Percentiles rank a stretch among this genome's conserved stretches.
Evolutionary conservation across 495 filamentous ascomycete species (phyloP).

Genomic region (Neurospora sp.): DNA sequence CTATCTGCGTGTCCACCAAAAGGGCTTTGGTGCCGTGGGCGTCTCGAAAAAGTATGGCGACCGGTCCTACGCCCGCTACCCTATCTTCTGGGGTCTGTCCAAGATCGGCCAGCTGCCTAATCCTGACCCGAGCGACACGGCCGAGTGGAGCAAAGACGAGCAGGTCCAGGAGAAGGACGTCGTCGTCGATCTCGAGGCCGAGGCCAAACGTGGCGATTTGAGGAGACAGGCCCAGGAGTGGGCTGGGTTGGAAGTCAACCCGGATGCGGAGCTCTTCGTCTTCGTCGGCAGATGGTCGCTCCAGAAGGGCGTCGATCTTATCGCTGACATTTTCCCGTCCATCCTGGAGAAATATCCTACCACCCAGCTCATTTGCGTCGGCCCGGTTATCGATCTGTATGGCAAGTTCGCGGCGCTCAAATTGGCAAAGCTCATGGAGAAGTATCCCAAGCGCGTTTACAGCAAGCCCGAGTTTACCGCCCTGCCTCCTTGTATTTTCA

Average conservation of each 20-base stretch:
- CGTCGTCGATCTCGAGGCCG: slow-evolving; percentile 44
- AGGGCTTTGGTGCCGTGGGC: slow-evolving; percentile 63
- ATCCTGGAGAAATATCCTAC: slow-evolving; percentile 52
- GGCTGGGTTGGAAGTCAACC: slow-evolving; percentile 53
- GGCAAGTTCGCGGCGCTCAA: slow-evolving; percentile 67
- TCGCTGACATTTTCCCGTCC: slow-evolving; percentile 61
- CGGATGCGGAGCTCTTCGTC: slow-evolving; percentile 60
- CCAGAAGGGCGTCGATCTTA: slow-evolving; percentile 70
- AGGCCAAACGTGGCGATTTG: slow-evolving; percentile 42
- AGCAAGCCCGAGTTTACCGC: slow-evolving; percentile 65
- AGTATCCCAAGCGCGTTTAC: slow-evolving; percentile 60
- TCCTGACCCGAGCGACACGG: slow-evolving; percentile 63
- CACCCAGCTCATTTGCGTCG: slow-evolving; percentile 58
- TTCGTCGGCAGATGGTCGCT: slow-evolving; percentile 70
- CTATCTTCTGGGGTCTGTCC: slow-evolving; percentile 65
- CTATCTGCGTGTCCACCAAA: slow-evolving; percentile 60
- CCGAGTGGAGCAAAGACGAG: slow-evolving; percentile 46
- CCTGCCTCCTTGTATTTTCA: slow-evolving; percentile 61
- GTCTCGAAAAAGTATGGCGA: slow-evolving; percentile 68
- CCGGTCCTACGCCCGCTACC: slow-evolving; percentile 61
- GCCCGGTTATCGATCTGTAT: slow-evolving; percentile 65
- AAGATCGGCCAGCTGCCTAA: slow-evolving; percentile 63
- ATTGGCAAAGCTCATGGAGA: slow-evolving; percentile 54
- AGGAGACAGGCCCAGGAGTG: slow-evolving; percentile 63
- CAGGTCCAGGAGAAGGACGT: slow-evolving; percentile 33